Evolutionary conservation across 2,329 filamentous ascomycete genomes (phyloP).

Genomic region (Aspergillus hortae): DNA sequence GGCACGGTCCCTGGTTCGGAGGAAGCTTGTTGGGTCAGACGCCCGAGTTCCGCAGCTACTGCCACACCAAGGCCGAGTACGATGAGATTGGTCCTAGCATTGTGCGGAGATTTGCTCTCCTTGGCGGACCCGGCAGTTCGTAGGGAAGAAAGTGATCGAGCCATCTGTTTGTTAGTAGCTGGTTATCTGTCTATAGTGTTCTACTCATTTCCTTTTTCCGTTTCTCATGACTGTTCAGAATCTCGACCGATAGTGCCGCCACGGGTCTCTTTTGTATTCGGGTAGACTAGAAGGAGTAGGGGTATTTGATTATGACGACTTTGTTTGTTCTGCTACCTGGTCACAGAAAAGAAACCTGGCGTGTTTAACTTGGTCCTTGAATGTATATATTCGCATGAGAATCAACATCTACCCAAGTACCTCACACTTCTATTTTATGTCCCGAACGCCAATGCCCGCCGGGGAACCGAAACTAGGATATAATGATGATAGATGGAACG

Average conservation of each 20-base stretch:
- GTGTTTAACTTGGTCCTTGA: background rate
- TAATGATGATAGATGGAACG: background rate
- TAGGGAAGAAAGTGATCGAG: slow-evolving; percentile 15
- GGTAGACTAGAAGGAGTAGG: slow-evolving; percentile 3
- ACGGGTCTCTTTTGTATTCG: background rate
- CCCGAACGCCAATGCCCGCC: background rate
- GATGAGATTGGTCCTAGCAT: slow-evolving; percentile 96
- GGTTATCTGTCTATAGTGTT: slow-evolving; percentile 27
- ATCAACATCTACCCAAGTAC: background rate
- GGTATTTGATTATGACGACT: background rate
- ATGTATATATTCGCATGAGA: background rate
- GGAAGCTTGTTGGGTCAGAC: slow-evolving; percentile 95
- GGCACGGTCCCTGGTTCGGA: slow-evolving; percentile 97
- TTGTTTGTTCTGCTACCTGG: background rate
- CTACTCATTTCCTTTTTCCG: slow-evolving; percentile 3
- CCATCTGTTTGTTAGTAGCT: slow-evolving; percentile 18
- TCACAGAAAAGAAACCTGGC: background rate
- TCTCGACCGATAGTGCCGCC: background rate
- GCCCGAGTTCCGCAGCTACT: slow-evolving; percentile 97
- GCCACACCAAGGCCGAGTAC: slow-evolving; percentile 87
- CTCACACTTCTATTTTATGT: background rate
- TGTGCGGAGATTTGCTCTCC: slow-evolving; percentile 86
- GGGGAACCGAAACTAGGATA: background rate
- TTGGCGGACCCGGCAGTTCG: slow-evolving; percentile 76
- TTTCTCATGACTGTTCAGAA: slow-evolving; percentile 2